Conservation (phyloP, 129 eudicot genomes). For the Lonicera japonica region DNA sequence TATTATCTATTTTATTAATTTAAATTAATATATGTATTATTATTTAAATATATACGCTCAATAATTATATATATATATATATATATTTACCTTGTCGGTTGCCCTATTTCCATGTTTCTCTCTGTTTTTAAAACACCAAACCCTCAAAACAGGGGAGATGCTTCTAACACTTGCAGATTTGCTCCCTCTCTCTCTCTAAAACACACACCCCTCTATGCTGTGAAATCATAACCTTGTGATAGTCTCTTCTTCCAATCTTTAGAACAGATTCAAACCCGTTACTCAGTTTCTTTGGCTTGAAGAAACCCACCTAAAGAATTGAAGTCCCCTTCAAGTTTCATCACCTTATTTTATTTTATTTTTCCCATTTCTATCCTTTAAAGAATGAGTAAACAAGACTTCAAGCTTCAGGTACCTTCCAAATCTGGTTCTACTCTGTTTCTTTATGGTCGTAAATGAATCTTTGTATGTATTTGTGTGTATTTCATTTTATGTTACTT, state of each 20-base stretch:
- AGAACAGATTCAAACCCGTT: neutral
- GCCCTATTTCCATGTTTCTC: neutral
- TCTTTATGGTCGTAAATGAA: neutral
- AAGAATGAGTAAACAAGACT: constrained; percentile 57
- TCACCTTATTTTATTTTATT: neutral
- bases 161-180: too few species aligned
- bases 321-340: neutral
- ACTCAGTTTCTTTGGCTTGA: constrained; percentile 1
- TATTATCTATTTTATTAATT: too few species aligned
- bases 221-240: neutral
- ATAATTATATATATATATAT: too few species aligned
- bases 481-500: too few species aligned
- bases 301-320: neutral
- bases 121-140: neutral
- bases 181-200: neutral
- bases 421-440: neutral
- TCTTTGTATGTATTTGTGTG: too few species aligned
- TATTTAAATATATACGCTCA: too few species aligned
- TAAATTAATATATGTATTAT: too few species aligned
- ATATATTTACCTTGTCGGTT: neutral
- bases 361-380: neutral
- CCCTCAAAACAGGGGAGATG: neutral
- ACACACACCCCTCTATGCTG: neutral
- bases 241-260: neutral
- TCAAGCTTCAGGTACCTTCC: constrained; percentile 61